Conservation (phyloP, 2,329 filamentous ascomycete species). For the Massarina eburnea region DNA sequence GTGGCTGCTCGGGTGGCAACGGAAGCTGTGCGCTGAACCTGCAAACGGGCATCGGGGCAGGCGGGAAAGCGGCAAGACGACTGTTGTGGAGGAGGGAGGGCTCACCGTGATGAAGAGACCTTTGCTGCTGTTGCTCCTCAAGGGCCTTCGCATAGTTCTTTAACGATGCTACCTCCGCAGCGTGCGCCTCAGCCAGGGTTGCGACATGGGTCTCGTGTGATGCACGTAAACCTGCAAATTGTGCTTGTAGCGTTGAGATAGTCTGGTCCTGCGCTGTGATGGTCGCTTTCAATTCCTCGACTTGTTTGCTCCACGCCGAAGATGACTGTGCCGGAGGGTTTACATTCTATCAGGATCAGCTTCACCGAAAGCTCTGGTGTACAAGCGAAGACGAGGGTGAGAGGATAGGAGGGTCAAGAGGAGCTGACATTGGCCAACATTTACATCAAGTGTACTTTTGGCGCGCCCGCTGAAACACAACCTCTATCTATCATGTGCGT, state of each 20-base stretch:
- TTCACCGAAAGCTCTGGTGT: neutral
- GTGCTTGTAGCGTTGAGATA: constrained; percentile 36
- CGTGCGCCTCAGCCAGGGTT: constrained; percentile 42
- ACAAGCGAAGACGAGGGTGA: neutral
- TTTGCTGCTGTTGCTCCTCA: constrained; percentile 37
- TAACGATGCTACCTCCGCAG: constrained; percentile 43
- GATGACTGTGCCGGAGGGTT: neutral
- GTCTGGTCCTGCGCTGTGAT: constrained; percentile 34
- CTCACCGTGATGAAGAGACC: constrained; percentile 36
- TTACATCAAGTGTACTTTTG: neutral
- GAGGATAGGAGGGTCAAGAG: no score
- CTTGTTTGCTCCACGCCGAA: constrained; percentile 18
- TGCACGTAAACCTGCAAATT: constrained; percentile 38
- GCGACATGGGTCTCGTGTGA: constrained; percentile 45
- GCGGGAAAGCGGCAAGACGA: neutral
- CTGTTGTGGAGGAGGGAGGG: neutral
- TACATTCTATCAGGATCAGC: neutral
- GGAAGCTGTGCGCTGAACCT: neutral
- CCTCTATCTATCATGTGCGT: constrained; percentile 1
- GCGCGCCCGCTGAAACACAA: neutral
- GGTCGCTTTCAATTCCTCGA: constrained; percentile 32
- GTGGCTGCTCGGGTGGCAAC: constrained; percentile 4
- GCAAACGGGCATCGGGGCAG: neutral
- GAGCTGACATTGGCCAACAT: no score
- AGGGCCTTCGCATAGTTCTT: constrained; percentile 42